These are phyloP conservation scores for Meyerozyma carpophila DNA, from an alignment of 1,139 yeast species.

Conservation along the genomic window DNA sequence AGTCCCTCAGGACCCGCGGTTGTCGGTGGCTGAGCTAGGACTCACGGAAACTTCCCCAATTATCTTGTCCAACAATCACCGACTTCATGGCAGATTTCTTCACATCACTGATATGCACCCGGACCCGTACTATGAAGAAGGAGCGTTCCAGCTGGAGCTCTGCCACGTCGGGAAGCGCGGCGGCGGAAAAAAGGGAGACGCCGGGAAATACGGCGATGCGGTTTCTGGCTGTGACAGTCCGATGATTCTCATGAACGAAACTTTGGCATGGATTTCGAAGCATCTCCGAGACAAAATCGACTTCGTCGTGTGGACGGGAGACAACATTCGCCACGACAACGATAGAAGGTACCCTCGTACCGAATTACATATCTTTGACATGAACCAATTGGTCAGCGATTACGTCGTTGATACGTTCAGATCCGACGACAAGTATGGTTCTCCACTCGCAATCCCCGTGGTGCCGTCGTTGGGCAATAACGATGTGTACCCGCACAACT, in stretches of 20 bases:
- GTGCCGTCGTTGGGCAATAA: constrained; percentile 79
- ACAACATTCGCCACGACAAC: constrained; percentile 80
- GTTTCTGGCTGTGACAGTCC: constrained; percentile 72
- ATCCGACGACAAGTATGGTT: constrained; percentile 31
- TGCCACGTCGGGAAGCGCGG: constrained; percentile 51
- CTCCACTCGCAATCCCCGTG: constrained; percentile 44
- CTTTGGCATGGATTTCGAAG: constrained; percentile 60
- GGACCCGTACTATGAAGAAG: constrained; percentile 60
- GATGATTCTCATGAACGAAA: constrained; percentile 50
- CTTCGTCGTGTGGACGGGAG: constrained; percentile 89
- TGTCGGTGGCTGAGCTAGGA: neutral
- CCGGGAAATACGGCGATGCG: constrained; percentile 73
- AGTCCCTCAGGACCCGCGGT: neutral
- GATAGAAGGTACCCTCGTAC: constrained; percentile 71
- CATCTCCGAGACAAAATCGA: constrained; percentile 72
- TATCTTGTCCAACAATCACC: neutral
- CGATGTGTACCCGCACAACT: constrained; percentile 84
- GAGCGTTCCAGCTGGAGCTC: constrained; percentile 40
- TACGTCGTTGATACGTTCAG: constrained; percentile 48
- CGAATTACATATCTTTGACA: constrained; percentile 60
- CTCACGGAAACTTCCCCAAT: neutral
- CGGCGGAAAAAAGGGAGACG: constrained; percentile 25
- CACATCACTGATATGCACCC: constrained; percentile 87
- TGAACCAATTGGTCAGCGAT: constrained; percentile 59
- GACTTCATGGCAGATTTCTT: constrained; percentile 65